phyloP scores from a whole-genome alignment of 139 green algal species.

The Tetraselmis striata region DNA sequence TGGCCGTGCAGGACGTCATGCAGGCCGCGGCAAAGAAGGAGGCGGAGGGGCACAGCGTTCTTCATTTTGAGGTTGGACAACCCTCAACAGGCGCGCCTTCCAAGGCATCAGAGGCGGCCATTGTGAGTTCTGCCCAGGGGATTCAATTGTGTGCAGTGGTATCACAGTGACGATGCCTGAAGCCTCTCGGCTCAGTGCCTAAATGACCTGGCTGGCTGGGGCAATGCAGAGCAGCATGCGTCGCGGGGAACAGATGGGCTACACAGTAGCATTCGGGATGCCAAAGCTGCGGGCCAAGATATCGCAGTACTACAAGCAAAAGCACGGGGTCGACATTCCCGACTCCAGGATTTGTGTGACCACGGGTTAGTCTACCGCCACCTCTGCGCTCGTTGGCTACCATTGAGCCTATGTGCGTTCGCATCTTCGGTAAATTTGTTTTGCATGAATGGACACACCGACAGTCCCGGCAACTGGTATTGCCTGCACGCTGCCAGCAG shows the following conservation, averaged over 20 bases:
- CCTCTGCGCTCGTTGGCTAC: too few relatives aligned
- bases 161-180: too few relatives aligned
- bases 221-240: neutral
- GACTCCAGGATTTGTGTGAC: neutral
- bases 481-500: neutral
- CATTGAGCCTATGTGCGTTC: too few relatives aligned
- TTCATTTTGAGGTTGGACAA: constrained; percentile 21
- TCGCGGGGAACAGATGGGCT: constrained; percentile 6
- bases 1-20: constrained; percentile 6
- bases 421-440: too few relatives aligned
- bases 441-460: too few relatives aligned
- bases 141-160: too few relatives aligned
- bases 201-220: too few relatives aligned
- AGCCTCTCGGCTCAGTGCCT: too few relatives aligned
- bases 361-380: neutral
- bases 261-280: constrained; percentile 16
- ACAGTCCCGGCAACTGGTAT: neutral
- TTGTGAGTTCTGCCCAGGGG: neutral
- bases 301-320: constrained; percentile 4
- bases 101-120: neutral
- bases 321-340: constrained; percentile 7
- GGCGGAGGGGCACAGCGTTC: constrained; percentile 2
- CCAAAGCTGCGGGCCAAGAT: constrained; percentile 13
- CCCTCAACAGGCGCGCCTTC: constrained; percentile 7
- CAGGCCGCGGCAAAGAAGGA: neutral